Base-by-base conservation (phyloP, 2,329 filamentous ascomycete genomes). In the Hypoxylon sp. region DNA sequence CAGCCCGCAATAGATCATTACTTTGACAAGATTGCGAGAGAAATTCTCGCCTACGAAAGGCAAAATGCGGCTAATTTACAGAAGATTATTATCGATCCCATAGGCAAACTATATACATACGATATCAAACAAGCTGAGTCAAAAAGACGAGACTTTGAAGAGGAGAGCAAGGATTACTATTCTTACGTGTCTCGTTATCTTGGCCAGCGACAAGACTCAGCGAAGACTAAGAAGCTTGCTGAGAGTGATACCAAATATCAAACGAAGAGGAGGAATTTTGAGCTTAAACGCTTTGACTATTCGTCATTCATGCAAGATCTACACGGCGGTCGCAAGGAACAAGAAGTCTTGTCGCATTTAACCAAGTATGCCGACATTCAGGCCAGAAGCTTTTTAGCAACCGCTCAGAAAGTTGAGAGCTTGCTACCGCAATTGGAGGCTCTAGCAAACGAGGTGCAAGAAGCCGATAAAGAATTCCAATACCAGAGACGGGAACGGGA, bases 271-370 rank as follows among this genome's bases (percentile, higher is more conserved):
- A 90, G 93, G 48, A 97, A 94, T 73, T 99, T 99, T 75, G 96
- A 99, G 82, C 86, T 99, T 63, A 98, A 97, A 82, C 91, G 97
- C 9, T 99, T 99, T 75, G 97, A 99, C 80, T 99, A 99, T 79
- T 98, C 95, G 2, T 97, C 93, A 13, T 99, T 98, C 77, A 97
- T 99, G 93, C 95, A 98, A 76, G 96, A 99, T 82, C 85, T 99
- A n/a, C 96, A 98, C 70, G 96, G 96, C 30, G 96, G 96, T n/a
- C 91, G 96, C 69, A 99, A 98, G 79, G 96, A 99, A 75, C 96
- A 98, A 76, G 96, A 99, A 78, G 93, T 99, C 3, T 81, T 99
- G 30, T 98, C 95, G 0, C 93, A 98, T 77, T 85, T 99, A 32
- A 99, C 96, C 1, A 95, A 91, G 77, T 99, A 94, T 78, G 97